These are phyloP conservation scores for Prunus mira DNA, from an alignment of 306 rosid species.

Conservation along the genomic window DNA sequence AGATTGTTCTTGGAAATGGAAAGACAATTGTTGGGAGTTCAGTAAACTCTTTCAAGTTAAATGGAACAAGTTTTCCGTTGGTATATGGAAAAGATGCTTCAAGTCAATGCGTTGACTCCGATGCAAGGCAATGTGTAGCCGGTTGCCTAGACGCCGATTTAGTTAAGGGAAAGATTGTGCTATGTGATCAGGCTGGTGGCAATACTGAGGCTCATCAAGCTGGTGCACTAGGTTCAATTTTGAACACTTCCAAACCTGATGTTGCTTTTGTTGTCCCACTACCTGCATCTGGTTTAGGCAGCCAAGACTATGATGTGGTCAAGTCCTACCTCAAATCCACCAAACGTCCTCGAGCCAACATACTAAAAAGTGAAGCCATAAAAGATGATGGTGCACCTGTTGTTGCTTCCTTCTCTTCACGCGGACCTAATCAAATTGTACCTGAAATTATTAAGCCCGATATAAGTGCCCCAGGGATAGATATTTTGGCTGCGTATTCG, in stretches of 20 bases:
- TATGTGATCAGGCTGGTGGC: not conserved
- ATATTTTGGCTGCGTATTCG: conserved; percentile 35
- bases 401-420: conserved; percentile 38
- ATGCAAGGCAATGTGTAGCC: not conserved
- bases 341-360: conserved; percentile 15
- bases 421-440: conserved; percentile 33
- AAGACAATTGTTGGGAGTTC: not conserved
- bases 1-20: conserved; percentile 12
- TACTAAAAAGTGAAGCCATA: conserved; percentile 17
- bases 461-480: conserved; percentile 37
- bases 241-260: not conserved
- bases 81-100: not conserved
- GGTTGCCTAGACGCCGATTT: not conserved
- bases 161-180: not conserved
- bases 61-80: not conserved
- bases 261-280: not conserved
- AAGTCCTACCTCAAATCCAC: not conserved
- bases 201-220: not conserved
- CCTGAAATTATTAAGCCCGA: conserved; percentile 36
- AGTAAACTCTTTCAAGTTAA: conserved; percentile 4
- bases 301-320: not conserved
- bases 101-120: not conserved
- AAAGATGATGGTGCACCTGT: conserved; percentile 22
- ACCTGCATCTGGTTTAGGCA: not conserved
- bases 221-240: not conserved